Evolutionary conservation across 179 eudicot genomes (phyloP), one percentile per base, ranked within the genome.

Genomic region (Camellia oleifera): DNA sequence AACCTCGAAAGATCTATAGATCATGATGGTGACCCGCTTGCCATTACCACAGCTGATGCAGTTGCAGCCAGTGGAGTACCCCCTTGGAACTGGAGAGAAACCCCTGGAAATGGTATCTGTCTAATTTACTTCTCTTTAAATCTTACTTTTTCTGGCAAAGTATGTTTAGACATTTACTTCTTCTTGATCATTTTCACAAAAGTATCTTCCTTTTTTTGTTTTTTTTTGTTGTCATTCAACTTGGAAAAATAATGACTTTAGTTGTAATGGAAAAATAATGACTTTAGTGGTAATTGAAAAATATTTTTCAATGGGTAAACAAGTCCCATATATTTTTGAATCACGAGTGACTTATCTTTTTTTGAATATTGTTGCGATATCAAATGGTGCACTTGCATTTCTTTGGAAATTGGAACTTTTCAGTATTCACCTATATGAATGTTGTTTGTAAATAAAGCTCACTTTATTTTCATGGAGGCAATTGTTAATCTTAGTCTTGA

Each of bases 21-120:
- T 85, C 93, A 90, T 66, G 97, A 94, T 52, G 98, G 93, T 56
- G 94, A 92, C 80, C 91, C 97, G 81, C 98, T 94, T 87, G 92
- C 93, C 62, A 89, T 92, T 54, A 85, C 97, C 56, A 87, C 91
- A 74, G 90, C 92, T 56, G 98, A 92, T 82, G 82, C 86, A 64
- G 93, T 89, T 70, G 86, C 86, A 46, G 94, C 88, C 4, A 82
- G 81, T 77, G 98, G 91, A 81, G 87, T 86, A 77, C 91, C 98
- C 69, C 93, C 94, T 15, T 90, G 97, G 85, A 91, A 86, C 81
- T 94, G 98, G 98, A 88, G 93, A 72, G 98, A 87, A 73, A 82
- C 91, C 72, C 87, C 98, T 77, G 94, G 85, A 70, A 91, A 83
- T 83, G 94, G 98, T 94, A 45, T 32, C 40, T 32, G 20, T 15